A percentile compares a stretch with the other conserved stretches of the same genome.
Conservation (phyloP, 192 early-diverging fungal species). For the Coemansia brasiliensis region DNA sequence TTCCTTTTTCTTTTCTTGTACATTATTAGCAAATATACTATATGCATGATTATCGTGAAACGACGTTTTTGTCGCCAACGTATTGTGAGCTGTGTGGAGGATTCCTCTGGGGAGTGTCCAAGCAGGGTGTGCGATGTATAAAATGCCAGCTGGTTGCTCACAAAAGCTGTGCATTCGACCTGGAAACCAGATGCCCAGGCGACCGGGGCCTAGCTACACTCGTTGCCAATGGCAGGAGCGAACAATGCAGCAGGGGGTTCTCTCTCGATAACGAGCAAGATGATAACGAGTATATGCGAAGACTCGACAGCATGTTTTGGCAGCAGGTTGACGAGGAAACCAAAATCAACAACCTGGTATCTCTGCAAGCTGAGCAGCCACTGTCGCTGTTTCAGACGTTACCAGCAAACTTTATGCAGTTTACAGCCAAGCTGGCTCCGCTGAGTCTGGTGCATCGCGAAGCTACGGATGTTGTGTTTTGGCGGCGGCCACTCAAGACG, state of each 20-base stretch:
- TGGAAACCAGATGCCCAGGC: constrained; percentile 27
- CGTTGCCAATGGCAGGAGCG: neutral
- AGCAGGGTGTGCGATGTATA: constrained; percentile 63
- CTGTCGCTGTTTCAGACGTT: constrained; percentile 54
- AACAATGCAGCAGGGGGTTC: no score
- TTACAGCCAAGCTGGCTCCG: constrained; percentile 51
- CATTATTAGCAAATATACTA: neutral
- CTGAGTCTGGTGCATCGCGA: constrained; percentile 29
- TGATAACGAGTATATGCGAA: constrained; percentile 15
- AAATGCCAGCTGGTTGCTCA: constrained; percentile 57
- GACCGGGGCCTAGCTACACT: constrained; percentile 41
- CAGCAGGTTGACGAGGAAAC: constrained; percentile 48
- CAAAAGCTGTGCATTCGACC: constrained; percentile 54
- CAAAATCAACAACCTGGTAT: constrained; percentile 33
- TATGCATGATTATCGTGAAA: constrained; percentile 59
- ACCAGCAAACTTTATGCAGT: constrained; percentile 56
- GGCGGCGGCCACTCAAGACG: constrained; percentile 38
- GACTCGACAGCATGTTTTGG: constrained; percentile 52
- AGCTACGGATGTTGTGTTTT: constrained; percentile 35
- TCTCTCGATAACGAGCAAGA: neutral
- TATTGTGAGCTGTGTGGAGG: constrained; percentile 65
- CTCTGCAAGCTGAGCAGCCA: constrained; percentile 47
- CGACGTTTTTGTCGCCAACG: constrained; percentile 59
- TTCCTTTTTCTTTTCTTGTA: constrained; percentile 12
- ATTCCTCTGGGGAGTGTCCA: constrained; percentile 68